phyloP scores from a whole-genome alignment of 176 grass and related monocot species.

The Triticum timopheevii region DNA sequence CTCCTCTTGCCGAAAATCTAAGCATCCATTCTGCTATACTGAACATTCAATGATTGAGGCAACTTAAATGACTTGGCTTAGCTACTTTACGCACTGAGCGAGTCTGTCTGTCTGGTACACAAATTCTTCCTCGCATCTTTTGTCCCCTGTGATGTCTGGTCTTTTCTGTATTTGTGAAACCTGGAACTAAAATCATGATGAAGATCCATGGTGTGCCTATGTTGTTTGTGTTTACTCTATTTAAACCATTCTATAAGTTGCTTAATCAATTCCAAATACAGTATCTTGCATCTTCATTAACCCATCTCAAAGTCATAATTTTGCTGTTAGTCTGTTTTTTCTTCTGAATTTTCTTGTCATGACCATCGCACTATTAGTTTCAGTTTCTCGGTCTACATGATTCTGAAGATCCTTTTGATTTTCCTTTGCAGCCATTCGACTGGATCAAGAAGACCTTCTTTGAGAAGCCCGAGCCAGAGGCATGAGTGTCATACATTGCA shows the following conservation, averaged over 20 bases:
- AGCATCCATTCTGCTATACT: not conserved
- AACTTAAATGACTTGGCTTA: not conserved
- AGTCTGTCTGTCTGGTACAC: too few relatives aligned
- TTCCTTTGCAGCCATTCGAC: slow-evolving; percentile 64
- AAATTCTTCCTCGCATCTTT: not conserved
- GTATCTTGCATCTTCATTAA: not conserved
- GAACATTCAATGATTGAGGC: not conserved
- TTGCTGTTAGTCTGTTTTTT: not conserved
- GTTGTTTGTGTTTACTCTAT: not conserved
- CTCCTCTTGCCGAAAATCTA: not conserved
- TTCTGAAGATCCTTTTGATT: not conserved
- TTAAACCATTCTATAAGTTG: not conserved
- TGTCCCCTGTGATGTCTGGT: too few relatives aligned
- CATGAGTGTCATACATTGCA: slow-evolving; percentile 27
- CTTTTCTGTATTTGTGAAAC: not conserved
- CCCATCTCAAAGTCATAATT: not conserved
- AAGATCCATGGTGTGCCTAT: not conserved
- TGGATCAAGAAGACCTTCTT: slow-evolving; percentile 90
- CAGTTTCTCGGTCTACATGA: not conserved
- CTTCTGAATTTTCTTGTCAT: not conserved
- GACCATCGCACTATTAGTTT: not conserved
- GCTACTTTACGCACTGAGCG: not conserved
- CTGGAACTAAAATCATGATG: not conserved
- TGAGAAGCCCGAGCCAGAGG: slow-evolving; percentile 65
- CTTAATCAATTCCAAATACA: not conserved